Percentiles rank a stretch among this genome's conserved stretches.
These are phyloP conservation scores for Hortiboletus campestris DNA, from an alignment of 768 basidiomycete genomes.

Conservation along the genomic window DNA sequence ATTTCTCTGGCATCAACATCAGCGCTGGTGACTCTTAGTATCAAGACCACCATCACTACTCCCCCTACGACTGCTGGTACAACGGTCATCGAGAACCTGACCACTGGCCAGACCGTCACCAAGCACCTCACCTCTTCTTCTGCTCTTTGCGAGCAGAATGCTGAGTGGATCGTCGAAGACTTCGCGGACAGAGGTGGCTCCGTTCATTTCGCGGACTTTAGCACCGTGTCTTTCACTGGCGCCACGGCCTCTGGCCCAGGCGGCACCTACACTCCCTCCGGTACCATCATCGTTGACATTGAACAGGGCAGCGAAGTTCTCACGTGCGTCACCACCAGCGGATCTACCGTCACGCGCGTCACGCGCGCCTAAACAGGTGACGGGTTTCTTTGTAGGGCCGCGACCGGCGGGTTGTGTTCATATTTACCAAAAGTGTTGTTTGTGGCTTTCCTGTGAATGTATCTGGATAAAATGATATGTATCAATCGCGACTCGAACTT, in stretches of 20 bases:
- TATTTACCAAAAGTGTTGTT: neutral
- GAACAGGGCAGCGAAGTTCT: slow-evolving; percentile 2
- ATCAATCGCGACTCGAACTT: neutral
- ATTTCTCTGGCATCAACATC: slow-evolving; percentile 16
- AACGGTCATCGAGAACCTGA: slow-evolving; percentile 19
- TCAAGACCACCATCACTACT: slow-evolving; percentile 17
- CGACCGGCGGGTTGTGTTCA: neutral
- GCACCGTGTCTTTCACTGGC: slow-evolving; percentile 17
- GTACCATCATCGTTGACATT: slow-evolving; percentile 13
- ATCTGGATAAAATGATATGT: neutral
- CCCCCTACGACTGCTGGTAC: slow-evolving; percentile 19
- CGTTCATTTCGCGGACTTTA: slow-evolving; percentile 19
- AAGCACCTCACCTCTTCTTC: slow-evolving; percentile 8
- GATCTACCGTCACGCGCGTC: slow-evolving; percentile 2
- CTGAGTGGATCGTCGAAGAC: slow-evolving; percentile 27
- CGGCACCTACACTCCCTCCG: slow-evolving; percentile 7
- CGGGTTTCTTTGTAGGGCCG: neutral
- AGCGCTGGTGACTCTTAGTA: slow-evolving; percentile 15
- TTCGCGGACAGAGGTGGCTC: neutral
- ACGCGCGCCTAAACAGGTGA: slow-evolving; percentile 1
- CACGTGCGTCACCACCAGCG: slow-evolving; percentile 11
- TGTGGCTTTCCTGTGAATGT: neutral
- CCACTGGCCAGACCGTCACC: slow-evolving; percentile 7
- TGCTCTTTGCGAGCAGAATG: slow-evolving; percentile 17
- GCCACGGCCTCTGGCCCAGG: slow-evolving; percentile 8